Base-by-base conservation (phyloP, 2,329 filamentous ascomycete species). In the Pseudofabraea citricarpa region DNA sequence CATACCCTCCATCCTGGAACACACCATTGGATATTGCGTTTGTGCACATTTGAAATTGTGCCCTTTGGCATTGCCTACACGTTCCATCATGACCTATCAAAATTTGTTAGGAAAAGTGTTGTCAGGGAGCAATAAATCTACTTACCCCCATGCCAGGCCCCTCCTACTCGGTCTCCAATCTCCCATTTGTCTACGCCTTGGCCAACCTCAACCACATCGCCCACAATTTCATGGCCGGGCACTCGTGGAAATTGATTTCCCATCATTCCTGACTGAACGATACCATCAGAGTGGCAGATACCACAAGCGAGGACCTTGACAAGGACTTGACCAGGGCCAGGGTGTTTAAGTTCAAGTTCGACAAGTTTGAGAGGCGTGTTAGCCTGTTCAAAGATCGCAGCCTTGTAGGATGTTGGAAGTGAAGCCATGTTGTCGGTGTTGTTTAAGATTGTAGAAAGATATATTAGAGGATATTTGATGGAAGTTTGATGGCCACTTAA, bases 231-330 rank as follows among this genome's bases (percentile, higher is more conserved):
- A 63, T 90, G 85, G 18, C 86, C 86, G 0, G 83, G 80, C 2
- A 81, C 64, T 5, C 77, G 72, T 1, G 83, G 83, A 53, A 76
- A 82, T 16, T 71, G 54, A 33, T 76, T 71, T 8, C 76, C 77
- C 33, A 83, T 65, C 5, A 63, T 54, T 19, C 79, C 78, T 2
- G 56, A 38, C 39, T 71, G 67, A 2, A 75, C 62, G 4, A 33
- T 39, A 5, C 35, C 23, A 40, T 40, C 38, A 6, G 10, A 13
- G 4, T 81, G 81, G 62, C 85, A 90, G 37, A 90, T 75, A 32
- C 85, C 85, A 53, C 81, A 86, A 6, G 85, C 85, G 7, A 81
- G 68, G 3, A 87, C 75, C 60, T 88, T 88, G 61, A 87, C 72
- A 21, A 90, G 73, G 3, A 90, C 66, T 55, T 87, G 70, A 15